Base-by-base conservation (phyloP, 192 early-diverging fungal species). In the Coemansia sp. region DNA sequence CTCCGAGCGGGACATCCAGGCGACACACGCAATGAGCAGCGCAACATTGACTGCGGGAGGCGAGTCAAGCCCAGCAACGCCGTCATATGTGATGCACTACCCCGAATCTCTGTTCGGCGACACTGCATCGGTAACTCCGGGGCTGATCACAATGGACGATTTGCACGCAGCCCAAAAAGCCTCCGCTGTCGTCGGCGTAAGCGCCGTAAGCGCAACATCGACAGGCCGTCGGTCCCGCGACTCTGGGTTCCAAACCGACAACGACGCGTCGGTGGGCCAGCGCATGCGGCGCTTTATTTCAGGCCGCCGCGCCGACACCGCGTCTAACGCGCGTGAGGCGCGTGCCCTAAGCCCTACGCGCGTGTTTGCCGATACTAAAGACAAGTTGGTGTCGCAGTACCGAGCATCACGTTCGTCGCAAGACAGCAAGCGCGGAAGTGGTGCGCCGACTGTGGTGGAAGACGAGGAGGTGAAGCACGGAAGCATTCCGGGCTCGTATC, bases 81-180 rank as follows among this genome's bases (percentile, higher is more conserved):
- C 76, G 2, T 79, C 76, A 10, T 79, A 79, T 31, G 66, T 73
- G 38, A 79, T 79, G 76, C 76, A 79, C 67, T 79, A 79, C 48
- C 68, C 76, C 11, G 76, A 73, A 37, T 72, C 70, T 0, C 64
- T 79, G 46, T 79, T 79, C 46, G 76, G 76, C 37, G 76, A 79
- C 31, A 50, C 66, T 5, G 64, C 71, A 10, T 70, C 71, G 3
- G 65, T 73, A 17, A 59, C 66, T 19, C 71, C 76, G 3, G 76
- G 64, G 0, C 50, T 79, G 22, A 73, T 70, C 21, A 79, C 76
- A 4, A 79, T 79, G 25, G 76, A 79, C 12, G 76, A 79, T 8
- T 37, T 79, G 50, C 76, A 79, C 47, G 68, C 60, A 0, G 76
- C 76, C n/a, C 76, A 79, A 37, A 79, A 79, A 67, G 76, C 76